These are phyloP conservation scores for Serendipita sp. DNA, from an alignment of 768 basidiomycete genomes.

Conservation along the genomic window DNA sequence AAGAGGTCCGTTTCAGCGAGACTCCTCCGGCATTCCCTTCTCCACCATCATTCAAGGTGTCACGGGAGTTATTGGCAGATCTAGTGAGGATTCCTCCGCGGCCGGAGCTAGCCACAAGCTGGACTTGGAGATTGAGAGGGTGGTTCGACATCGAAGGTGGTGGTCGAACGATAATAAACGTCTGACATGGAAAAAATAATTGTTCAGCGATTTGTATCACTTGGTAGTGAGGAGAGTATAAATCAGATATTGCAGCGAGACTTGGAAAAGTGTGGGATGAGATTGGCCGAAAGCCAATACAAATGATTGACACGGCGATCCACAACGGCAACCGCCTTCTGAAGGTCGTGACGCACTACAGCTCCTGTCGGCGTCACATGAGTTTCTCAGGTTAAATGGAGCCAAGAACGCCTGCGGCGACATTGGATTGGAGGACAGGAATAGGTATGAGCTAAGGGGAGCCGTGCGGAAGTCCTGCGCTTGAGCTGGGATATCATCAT, in stretches of 20 bases:
- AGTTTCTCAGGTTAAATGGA: no score
- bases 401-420: no score
- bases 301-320: no score
- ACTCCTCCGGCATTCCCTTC: neutral
- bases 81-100: conserved; percentile 23
- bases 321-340: no score
- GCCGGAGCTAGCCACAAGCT: conserved; percentile 60
- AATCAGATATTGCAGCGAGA: no score
- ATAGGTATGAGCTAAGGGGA: neutral
- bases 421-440: neutral
- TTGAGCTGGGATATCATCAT: no score
- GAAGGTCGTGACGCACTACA: no score
- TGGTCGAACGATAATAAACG: conserved; percentile 81
- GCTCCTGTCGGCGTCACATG: no score
- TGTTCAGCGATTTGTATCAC: no score
- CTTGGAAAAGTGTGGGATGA: no score
- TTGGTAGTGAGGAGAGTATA: no score
- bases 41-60: neutral
- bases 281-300: no score
- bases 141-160: conserved; percentile 75
- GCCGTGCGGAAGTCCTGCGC: neutral
- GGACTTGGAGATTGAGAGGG: conserved; percentile 79
- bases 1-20: conserved; percentile 16
- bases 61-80: conserved; percentile 7
- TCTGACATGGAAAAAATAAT: conserved; percentile 26